Evolutionary conservation across 2,329 filamentous ascomycete genomes (phyloP), one percentile per base, ranked within the genome.

Genomic region (Calonectria henricotiae): DNA sequence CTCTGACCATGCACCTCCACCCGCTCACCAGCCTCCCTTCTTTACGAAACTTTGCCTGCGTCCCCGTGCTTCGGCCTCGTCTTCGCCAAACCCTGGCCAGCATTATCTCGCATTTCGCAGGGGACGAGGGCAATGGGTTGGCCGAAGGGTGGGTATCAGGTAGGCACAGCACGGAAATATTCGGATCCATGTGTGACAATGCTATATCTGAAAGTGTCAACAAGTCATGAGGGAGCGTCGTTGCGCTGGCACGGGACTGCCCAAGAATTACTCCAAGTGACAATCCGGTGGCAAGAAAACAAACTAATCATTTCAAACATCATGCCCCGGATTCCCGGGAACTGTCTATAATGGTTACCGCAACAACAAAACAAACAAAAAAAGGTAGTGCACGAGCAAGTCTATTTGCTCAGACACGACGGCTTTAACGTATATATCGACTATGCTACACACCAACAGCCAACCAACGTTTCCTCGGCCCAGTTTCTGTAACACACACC

Each of bases 141-240:
- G 43, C 61, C 32, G 61, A 23, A 46, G 25, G 30, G 61, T n/a
- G 60, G 47, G 35, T 44, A 35, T 20, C 43, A 23, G 30, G 20
- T 17, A 37, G 23, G 5, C 9, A 30, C 47, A 23, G 64, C 23
- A 41, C 67, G 67, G 67, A 51, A 64, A 68, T 60, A 64, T 51
- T 55, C 67, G 67, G 61, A 32, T 43, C 32, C 30, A 12, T 27
- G n/a, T 8, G n/a, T 25, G 12, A 27, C 30, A 47, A 47, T 58
- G 44, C 32, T 61, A 61, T 61, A 44, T 58, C 35, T 35, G 54
- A 47, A 49, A 32, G 51, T 32, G 25, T 44, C 35, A 64, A 54
- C 41, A 61, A 65, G 55, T 43, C 20, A 37, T 25, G 12, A 39
- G 5, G 30, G 30, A 37, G 41, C 5, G 27, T 17, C n/a, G 44